A percentile compares a stretch with the other conserved stretches of the same genome.
Conservation (phyloP, 2,329 filamentous ascomycete species). For the Rutstroemia sp. region DNA sequence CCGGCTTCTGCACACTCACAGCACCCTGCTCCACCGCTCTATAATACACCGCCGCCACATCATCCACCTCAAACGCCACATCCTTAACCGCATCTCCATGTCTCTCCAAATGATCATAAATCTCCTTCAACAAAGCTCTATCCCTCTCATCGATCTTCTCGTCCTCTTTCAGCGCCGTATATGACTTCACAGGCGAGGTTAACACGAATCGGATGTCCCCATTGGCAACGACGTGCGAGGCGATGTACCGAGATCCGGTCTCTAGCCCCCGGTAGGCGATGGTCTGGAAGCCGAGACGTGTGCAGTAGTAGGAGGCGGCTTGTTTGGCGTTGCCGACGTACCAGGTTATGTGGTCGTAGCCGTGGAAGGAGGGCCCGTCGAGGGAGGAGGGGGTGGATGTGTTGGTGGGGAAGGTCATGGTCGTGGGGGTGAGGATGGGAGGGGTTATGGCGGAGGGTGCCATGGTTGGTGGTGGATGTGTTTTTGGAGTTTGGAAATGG, state of each 20-base stretch:
- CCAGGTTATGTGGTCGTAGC: slow-evolving; percentile 92
- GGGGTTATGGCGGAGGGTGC: slow-evolving; percentile 19
- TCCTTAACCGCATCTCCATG: slow-evolving; percentile 95
- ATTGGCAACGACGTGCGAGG: slow-evolving; percentile 79
- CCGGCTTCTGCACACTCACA: slow-evolving; percentile 54
- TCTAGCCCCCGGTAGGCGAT: slow-evolving; percentile 84
- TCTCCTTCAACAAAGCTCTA: slow-evolving; percentile 57
- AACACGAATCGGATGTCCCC: slow-evolving; percentile 74
- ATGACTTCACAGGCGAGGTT: slow-evolving; percentile 68
- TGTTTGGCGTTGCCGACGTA: slow-evolving; percentile 97
- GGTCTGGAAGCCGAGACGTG: slow-evolving; percentile 76
- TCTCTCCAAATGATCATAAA: slow-evolving; percentile 74
- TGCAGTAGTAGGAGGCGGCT: slow-evolving; percentile 81
- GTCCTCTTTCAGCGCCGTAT: slow-evolving; percentile 44
- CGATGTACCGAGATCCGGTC: slow-evolving; percentile 72
- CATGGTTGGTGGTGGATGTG: slow-evolving; percentile 12
- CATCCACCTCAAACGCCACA: slow-evolving; percentile 90
- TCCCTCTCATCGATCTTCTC: slow-evolving; percentile 59
- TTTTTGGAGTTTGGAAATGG: neutral
- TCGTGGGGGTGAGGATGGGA: slow-evolving; percentile 15
- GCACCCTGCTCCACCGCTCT: slow-evolving; percentile 62
- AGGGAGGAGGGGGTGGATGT: neutral
- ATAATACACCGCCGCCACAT: slow-evolving; percentile 71
- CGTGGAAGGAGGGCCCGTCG: slow-evolving; percentile 48
- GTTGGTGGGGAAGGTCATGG: slow-evolving; percentile 31